Evolutionary conservation across 768 basidiomycete species (phyloP), one percentile per base, ranked within the genome.

Genomic region (Tulasnella sp.): DNA sequence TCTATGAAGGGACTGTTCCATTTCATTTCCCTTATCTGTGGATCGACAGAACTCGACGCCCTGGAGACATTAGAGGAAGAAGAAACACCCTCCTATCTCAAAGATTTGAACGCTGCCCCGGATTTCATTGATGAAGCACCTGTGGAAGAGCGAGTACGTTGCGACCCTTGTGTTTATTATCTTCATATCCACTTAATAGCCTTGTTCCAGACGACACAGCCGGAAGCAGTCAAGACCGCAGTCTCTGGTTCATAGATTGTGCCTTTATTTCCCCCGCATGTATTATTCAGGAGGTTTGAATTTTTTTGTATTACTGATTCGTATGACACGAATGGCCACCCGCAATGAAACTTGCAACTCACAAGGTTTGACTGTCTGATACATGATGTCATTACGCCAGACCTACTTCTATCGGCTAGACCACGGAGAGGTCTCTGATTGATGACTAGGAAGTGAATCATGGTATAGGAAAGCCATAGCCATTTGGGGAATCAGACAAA

Each of bases 51-150:
- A 68, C 74, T 99, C 20, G 93, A 98, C 55, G 93, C 93, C 0
- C 69, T 99, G 61, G 51, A 54, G 13, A 34, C 29, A 16, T 20
- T 69, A 58, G 85, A 78, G 52, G 92, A 95, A 58, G 88, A 90
- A 43, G 92, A 91, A 61, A 85, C 83, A 0, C 68, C 87, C 1
- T 87, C 86, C 2, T 99, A 99, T 67, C 74, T 99, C 19, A 66
- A 78, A 16, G 86, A 92, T 62, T 69, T 92, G 49, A 83, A 79
- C 66, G 89, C 86, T 62, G 77, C 77, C 12, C 93, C 93, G 39
- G 91, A 95, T 64, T 95, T 95, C 63, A 70, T 92, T 9, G 93
- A 98, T 61, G 83, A 90, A 53, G 69, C 84, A 10, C 92, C 92
- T 12, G 69, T 85, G 22, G 82, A 86, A 59, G 64, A 57, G 46